Percentiles rank a stretch among this genome's conserved stretches.
Evolutionary conservation across 768 basidiomycete species (phyloP).

Genomic region (Mycena epipterygia): DNA sequence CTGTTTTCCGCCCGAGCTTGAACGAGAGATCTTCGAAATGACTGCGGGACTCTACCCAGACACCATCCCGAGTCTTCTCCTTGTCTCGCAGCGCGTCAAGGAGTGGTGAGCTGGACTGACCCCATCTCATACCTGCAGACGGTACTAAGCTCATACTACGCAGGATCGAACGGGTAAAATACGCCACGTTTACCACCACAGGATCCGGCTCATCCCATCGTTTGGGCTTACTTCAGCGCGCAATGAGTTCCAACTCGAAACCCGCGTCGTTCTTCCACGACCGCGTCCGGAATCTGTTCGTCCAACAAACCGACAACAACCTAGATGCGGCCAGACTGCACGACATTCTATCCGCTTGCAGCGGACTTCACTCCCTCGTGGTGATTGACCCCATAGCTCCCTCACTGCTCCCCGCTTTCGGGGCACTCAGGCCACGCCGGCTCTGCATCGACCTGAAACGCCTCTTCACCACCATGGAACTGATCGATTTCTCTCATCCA

Average conservation of each 20-base stretch:
- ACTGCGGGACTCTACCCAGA: not conserved
- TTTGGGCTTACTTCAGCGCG: not conserved
- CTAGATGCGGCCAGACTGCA: not conserved
- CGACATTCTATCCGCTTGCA: not conserved
- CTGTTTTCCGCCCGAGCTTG: not conserved
- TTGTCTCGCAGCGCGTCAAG: not conserved
- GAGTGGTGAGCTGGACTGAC: not conserved
- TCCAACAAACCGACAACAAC: not conserved
- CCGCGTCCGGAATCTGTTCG: not conserved
- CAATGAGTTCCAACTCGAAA: not conserved
- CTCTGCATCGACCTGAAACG: not conserved
- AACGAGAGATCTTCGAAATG: no score
- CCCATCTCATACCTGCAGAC: not conserved
- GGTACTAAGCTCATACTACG: not conserved
- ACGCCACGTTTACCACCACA: not conserved
- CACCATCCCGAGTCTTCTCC: not conserved
- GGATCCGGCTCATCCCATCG: not conserved
- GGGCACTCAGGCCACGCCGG: not conserved
- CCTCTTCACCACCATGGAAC: not conserved
- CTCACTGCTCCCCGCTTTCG: not conserved
- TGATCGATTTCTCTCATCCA: not conserved
- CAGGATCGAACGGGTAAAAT: not conserved
- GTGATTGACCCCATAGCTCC: not conserved
- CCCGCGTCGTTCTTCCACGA: not conserved
- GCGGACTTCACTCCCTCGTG: not conserved